Evolutionary conservation across 2,329 filamentous ascomycete genomes (phyloP), one percentile per base, ranked within the genome.

Genomic region (Thelonectria blattea): DNA sequence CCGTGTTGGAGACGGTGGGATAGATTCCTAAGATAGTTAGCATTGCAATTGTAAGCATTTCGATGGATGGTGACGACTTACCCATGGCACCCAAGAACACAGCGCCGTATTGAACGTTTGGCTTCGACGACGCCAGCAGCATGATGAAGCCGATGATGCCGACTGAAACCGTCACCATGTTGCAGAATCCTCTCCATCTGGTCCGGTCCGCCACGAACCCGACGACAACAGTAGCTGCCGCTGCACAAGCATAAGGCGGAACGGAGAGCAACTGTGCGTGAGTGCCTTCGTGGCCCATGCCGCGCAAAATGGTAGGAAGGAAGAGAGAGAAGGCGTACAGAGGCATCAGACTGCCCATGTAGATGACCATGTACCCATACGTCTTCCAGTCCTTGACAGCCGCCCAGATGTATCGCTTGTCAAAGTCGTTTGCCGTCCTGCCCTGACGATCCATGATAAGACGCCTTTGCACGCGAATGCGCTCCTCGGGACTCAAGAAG

Each of bases 371-470:
- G 63, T 78, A 78, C 1, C 79, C 71, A 69, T 79, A 81, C 43
- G 89, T 94, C 78, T 94, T 94, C 87, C 90, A 93, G 71, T 95
- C 91, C 56, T 81, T 85, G 12, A 91, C 58, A n/a, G 86, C 86
- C 3, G 84, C 81, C 83, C 85, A 91, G 64, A 93, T 83, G 71
- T 91, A 92, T 1, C 78, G 76, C 80, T 87, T 88, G 62, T 87
- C 83, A 75, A 92, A 93, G 48, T 87, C 80, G 71, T 94, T 91
- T 62, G 87, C 68, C 82, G 83, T 17, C 85, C 83, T 88, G 1
- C 85, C 81, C 73, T 93, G 91, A 65, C 89, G 79, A 72, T 93
- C 91, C 9, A 80, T 77, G 58, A 85, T 85, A 22, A 94, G 79
- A 3, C 91, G 85, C 10, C 86, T 83, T 17, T 91, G 76, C 0